phyloP scores from a whole-genome alignment of 78 protist species.

The Dictyostelium brefeldianum region DNA sequence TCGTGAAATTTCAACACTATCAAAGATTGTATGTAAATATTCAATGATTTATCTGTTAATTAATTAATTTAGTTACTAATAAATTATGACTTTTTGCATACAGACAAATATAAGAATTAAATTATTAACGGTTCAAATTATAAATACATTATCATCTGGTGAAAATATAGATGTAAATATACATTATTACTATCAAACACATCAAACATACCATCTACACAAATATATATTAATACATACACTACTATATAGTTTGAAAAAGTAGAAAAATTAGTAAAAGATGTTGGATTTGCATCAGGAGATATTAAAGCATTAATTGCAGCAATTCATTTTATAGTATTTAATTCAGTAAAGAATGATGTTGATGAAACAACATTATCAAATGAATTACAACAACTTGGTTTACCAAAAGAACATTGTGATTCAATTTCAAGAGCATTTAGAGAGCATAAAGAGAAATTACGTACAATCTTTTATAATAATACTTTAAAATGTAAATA shows the following conservation, averaged over 20 bases:
- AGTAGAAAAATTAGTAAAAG: constrained; percentile 75
- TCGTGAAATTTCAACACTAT: constrained; percentile 82
- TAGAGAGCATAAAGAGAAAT: constrained; percentile 44
- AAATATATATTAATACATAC: neutral
- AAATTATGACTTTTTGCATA: neutral
- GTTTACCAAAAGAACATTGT: constrained; percentile 89
- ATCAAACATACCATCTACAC: neutral
- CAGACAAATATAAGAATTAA: constrained; percentile 80
- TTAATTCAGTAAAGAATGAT: constrained; percentile 82
- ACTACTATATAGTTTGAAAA: constrained; percentile 41
- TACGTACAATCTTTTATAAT: constrained; percentile 23
- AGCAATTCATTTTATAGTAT: constrained; percentile 87
- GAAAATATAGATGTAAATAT: constrained; percentile 64
- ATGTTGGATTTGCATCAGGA: constrained; percentile 45
- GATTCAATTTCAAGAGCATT: constrained; percentile 77
- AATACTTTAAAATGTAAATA: constrained; percentile 44
- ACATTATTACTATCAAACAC: neutral
- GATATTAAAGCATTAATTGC: constrained; percentile 89
- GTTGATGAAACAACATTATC: constrained; percentile 83
- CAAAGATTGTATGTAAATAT: constrained; percentile 78
- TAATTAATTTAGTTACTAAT: neutral
- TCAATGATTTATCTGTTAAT: neutral
- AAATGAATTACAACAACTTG: constrained; percentile 91
- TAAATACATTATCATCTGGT: constrained; percentile 50
- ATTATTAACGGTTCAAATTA: constrained; percentile 70